phyloP scores from a whole-genome alignment of 2,329 filamentous ascomycete genomes.

The Alternaria novae-zelandiae region DNA sequence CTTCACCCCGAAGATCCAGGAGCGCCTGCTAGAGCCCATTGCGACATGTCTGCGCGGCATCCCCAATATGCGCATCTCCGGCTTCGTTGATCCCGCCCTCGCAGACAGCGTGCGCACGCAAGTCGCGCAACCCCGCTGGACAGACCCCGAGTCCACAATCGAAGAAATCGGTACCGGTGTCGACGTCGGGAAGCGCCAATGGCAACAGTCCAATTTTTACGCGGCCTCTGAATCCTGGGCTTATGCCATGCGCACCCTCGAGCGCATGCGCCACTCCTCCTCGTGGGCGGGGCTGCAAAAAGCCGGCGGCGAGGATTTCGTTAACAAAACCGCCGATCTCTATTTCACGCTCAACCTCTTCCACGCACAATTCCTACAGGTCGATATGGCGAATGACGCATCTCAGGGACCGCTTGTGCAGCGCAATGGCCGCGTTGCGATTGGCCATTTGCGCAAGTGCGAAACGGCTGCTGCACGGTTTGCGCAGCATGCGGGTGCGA shows the following conservation, averaged over 20 bases:
- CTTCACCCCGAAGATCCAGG: constrained; percentile 26
- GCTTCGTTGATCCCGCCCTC: constrained; percentile 22
- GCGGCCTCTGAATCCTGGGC: constrained; percentile 28
- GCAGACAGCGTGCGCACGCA: constrained; percentile 17
- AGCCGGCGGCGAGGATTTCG: constrained; percentile 30
- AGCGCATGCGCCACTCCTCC: constrained; percentile 36
- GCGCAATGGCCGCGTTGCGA: constrained; percentile 20
- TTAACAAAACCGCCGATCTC: constrained; percentile 31
- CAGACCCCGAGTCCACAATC: constrained; percentile 27
- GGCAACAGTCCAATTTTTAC: constrained; percentile 31
- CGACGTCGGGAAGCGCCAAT: constrained; percentile 37
- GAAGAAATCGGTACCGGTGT: constrained; percentile 33
- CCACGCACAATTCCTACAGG: constrained; percentile 30
- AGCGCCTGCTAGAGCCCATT: constrained; percentile 28
- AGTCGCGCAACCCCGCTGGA: constrained; percentile 33
- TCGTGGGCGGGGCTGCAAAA: constrained; percentile 28
- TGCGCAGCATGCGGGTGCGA: constrained; percentile 31
- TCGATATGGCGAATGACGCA: constrained; percentile 26
- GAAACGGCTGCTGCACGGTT: constrained; percentile 30
- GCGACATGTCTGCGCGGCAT: constrained; percentile 26
- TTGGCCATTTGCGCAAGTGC: constrained; percentile 29
- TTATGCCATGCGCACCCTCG: constrained; percentile 32
- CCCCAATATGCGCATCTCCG: constrained; percentile 23
- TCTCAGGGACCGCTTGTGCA: constrained; percentile 1
- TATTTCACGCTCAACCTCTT: constrained; percentile 35